Evolutionary conservation across 257 asterid genomes (phyloP), one percentile per base, ranked within the genome.

Genomic region (Solanum stenotomum): DNA sequence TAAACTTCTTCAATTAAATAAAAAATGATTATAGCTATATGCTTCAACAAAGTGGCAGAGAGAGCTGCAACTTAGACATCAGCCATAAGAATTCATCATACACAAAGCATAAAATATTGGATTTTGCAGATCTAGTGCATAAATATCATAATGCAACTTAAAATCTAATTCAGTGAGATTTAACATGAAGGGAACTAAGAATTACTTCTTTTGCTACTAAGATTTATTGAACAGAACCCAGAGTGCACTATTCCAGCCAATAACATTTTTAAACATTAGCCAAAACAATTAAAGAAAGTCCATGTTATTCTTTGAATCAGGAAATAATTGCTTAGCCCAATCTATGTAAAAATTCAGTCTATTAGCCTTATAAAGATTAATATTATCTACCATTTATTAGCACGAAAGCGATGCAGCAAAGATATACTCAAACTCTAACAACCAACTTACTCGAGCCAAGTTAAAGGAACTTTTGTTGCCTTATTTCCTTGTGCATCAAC

Each of bases 1-100:
- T 77, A 82, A 89, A 89, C 87, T 86, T 87, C 91, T 89, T 82
- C 89, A 88, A 79, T 40, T 40, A 40, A 40, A 40, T 40, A 40
- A 1, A 40, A 40, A 40, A 40, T 10, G 4, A 3, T 40, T 79
- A 44, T 7, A n/a, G 10, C 15, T 78, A 78, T 42, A 78, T 25
- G n/a, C 15, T 25, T 78, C 84, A 78, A 78, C 16, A 78, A n/a
- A 40, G 4, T 40, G 63, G 23, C 35, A 77, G 61, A 42, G 59
- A 38, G 52, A 40, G n/a, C 23, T n/a, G 61, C n/a, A 3, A n/a
- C 84, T 77, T n/a, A n/a, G 84, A 25, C 65, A 44, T 5, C 16
- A 44, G 2, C 67, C 16, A 79, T 44, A 27, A 44, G 63, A 79
- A 79, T 3, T 79, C 67, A 44, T 79, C 85, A 27, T 9, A 79